Evolutionary conservation across 176 grass and related monocot species (phyloP).

Genomic region (Alloteropsis semialata): DNA sequence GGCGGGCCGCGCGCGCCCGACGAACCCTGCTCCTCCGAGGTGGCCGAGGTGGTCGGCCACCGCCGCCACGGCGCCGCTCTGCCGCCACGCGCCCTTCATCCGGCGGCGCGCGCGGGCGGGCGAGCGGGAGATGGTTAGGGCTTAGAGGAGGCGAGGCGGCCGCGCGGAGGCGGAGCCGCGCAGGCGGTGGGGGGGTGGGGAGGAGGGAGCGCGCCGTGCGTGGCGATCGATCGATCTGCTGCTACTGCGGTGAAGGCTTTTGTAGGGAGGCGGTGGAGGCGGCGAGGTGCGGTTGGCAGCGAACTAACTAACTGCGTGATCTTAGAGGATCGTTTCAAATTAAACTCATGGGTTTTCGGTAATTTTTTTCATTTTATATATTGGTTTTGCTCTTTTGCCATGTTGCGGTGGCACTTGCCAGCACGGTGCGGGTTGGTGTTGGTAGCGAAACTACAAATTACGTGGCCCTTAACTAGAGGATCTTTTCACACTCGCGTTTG

Average conservation of each 20-base stretch:
- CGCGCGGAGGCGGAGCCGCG: neutral
- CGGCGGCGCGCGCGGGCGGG: neutral
- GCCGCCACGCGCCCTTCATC: constrained; percentile 52
- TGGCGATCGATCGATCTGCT: constrained; percentile 26
- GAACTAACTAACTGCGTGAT: constrained; percentile 7
- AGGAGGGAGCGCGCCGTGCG: neutral
- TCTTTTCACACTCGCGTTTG: no score
- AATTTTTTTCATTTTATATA: no score
- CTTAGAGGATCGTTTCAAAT: no score
- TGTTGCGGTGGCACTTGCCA: no score
- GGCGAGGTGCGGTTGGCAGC: constrained; percentile 26
- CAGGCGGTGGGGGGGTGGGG: neutral
- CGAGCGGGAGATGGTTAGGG: neutral
- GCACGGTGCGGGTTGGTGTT: no score
- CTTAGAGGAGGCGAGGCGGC: neutral
- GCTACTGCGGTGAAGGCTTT: constrained; percentile 14
- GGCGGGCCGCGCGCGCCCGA: constrained; percentile 20
- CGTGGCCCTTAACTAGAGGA: no score
- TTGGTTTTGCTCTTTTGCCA: no score
- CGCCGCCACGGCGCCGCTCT: constrained; percentile 26
- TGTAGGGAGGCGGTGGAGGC: constrained; percentile 25
- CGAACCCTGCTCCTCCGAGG: neutral
- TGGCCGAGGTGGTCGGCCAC: constrained; percentile 37
- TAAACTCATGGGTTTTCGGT: no score
- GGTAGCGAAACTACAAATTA: no score